Percentiles rank a stretch among this genome's conserved stretches.
These are phyloP conservation scores for Chamaenerion angustifolium DNA, from an alignment of 345 rosid species.

Conservation along the genomic window DNA sequence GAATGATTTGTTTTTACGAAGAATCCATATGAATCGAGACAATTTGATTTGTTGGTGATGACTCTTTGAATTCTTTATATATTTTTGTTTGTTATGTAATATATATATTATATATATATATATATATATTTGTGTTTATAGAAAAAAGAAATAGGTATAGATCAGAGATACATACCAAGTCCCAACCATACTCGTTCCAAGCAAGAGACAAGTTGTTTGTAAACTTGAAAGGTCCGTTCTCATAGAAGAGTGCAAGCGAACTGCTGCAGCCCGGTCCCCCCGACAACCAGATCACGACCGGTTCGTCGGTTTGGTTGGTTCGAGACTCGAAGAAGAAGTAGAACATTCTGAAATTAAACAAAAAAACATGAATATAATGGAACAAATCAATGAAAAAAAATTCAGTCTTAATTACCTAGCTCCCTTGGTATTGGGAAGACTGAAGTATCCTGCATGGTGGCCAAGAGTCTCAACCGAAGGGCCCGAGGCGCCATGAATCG, in stretches of 20 bases:
- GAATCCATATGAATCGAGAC: no score
- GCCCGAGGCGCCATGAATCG: not conserved
- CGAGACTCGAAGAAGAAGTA: conserved; percentile 66
- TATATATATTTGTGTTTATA: no score
- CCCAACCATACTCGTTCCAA: conserved; percentile 92
- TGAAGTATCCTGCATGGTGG: conserved; percentile 73
- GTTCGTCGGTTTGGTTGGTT: conserved; percentile 28
- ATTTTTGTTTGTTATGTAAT: no score
- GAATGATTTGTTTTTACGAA: no score
- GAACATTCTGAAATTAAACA: conserved; percentile 9
- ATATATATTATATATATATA: no score
- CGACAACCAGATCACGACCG: conserved; percentile 79
- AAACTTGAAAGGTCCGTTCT: conserved; percentile 72
- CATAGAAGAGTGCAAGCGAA: conserved; percentile 66
- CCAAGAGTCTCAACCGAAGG: conserved; percentile 36
- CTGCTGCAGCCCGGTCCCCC: conserved; percentile 97
- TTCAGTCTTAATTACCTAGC: conserved; percentile 68
- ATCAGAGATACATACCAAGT: conserved; percentile 41
- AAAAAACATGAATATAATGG: no score
- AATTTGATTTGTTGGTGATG: no score
- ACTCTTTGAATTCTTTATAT: no score
- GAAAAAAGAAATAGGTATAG: no score
- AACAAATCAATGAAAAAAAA: no score
- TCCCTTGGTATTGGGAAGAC: conserved; percentile 45
- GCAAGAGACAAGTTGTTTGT: conserved; percentile 42